These are phyloP conservation scores for Zea luxurians DNA, from an alignment of 176 grass and related monocot species.

Conservation along the genomic window DNA sequence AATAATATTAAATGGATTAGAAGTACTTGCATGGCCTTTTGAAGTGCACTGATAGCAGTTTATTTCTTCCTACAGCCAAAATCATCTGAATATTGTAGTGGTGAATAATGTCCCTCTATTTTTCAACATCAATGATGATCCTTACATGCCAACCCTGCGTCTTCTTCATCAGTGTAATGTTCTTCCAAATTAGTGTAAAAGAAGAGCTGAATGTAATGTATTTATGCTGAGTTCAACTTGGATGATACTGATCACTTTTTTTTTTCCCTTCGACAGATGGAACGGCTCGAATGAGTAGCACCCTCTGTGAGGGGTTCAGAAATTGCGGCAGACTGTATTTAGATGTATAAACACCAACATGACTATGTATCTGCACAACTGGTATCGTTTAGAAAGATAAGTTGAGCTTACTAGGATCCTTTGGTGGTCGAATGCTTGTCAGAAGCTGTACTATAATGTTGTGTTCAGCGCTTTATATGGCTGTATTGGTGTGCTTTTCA, in stretches of 20 bases:
- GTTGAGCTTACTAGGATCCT: too few species aligned
- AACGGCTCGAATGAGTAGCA: constrained; percentile 52
- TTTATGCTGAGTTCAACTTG: background rate
- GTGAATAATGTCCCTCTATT: constrained; percentile 95
- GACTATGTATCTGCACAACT: background rate
- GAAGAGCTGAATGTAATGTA: background rate
- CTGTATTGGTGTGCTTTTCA: too few species aligned
- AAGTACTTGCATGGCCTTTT: background rate
- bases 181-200: background rate
- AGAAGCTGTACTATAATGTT: too few species aligned
- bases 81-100: constrained; percentile 99
- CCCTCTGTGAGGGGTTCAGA: background rate
- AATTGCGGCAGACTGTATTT: constrained; percentile 16
- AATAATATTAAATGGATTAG: constrained; percentile 5
- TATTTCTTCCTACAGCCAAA: constrained; percentile 64
- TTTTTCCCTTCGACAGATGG: constrained; percentile 58
- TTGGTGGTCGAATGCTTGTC: too few species aligned
- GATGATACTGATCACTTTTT: constrained; percentile 11
- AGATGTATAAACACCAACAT: background rate
- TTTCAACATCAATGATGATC: constrained; percentile 93
- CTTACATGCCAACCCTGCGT: constrained; percentile 97
- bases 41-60: background rate
- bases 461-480: too few species aligned
- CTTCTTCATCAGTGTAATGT: constrained; percentile 96
- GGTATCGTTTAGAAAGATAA: constrained; percentile 7